Conservation (phyloP, 495 filamentous ascomycete genomes). For the Penicillium herquei region DNA sequence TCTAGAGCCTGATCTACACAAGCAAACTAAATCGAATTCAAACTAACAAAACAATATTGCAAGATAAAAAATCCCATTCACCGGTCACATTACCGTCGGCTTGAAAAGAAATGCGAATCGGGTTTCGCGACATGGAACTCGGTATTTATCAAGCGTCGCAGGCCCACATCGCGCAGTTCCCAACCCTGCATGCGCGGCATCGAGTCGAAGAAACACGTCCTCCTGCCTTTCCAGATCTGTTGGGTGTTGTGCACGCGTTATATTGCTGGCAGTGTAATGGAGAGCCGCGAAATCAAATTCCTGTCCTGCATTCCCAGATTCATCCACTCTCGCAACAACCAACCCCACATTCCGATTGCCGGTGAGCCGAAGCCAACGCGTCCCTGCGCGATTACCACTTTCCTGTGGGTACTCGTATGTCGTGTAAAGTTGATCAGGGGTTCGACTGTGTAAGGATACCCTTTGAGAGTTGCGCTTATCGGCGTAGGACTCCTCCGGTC, state of each 20-base stretch:
- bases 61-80: neutral
- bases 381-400: constrained; percentile 59
- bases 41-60: too few species aligned
- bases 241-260: constrained; percentile 59
- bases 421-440: constrained; percentile 44
- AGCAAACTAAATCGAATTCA: too few species aligned
- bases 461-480: constrained; percentile 59
- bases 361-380: constrained; percentile 53
- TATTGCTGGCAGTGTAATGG: constrained; percentile 49
- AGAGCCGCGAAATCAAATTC: constrained; percentile 51
- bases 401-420: constrained; percentile 66
- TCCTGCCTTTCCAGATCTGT: constrained; percentile 56
- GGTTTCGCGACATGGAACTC: constrained; percentile 19
- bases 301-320: constrained; percentile 5
- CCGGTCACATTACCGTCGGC: neutral
- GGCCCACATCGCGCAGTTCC: constrained; percentile 65
- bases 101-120: neutral
- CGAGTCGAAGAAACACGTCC: constrained; percentile 56
- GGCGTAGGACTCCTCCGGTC: constrained; percentile 61
- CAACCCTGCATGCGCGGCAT: constrained; percentile 55
- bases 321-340: constrained; percentile 24
- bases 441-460: constrained; percentile 46
- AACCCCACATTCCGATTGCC: constrained; percentile 33
- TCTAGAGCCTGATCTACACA: too few species aligned
- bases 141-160: constrained; percentile 51